Percentiles rank a stretch among this genome's conserved stretches.
phyloP scores from a whole-genome alignment of 495 filamentous ascomycete genomes.

The Tuber brumale region DNA sequence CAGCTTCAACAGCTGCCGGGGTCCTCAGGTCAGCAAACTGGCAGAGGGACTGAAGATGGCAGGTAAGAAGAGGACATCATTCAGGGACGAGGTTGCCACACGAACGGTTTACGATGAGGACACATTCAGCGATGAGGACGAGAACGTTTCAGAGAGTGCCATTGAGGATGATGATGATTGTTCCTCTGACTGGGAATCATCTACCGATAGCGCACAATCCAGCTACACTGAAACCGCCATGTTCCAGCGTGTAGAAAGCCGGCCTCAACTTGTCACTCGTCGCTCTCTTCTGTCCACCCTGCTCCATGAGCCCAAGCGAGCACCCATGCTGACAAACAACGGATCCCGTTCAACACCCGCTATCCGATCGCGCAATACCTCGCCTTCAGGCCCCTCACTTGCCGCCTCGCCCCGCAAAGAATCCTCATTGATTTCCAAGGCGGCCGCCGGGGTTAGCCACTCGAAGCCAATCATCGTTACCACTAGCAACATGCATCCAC shows the following conservation, averaged over 20 bases:
- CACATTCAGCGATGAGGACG: conserved; percentile 66
- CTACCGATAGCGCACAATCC: conserved; percentile 74
- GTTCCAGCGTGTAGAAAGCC: conserved; percentile 87
- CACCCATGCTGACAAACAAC: conserved; percentile 56
- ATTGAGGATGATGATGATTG: conserved; percentile 86
- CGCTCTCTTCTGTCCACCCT: conserved; percentile 84
- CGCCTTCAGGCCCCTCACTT: conserved; percentile 66
- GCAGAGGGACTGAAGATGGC: conserved; percentile 32
- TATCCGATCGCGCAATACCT: conserved; percentile 66
- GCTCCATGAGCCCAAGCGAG: conserved; percentile 69
- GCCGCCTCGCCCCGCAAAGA: conserved; percentile 59
- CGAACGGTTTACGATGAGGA: conserved; percentile 62
- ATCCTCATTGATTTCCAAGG: conserved; percentile 28
- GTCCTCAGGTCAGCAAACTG: conserved; percentile 20
- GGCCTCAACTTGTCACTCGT: conserved; percentile 73
- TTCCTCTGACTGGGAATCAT: conserved; percentile 79
- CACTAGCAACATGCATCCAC: conserved; percentile 58
- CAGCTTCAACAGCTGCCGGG: conserved; percentile 14
- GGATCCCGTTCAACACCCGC: conserved; percentile 76
- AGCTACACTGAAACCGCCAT: conserved; percentile 54
- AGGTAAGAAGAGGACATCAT: conserved; percentile 66
- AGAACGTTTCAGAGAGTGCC: conserved; percentile 67
- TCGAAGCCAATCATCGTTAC: conserved; percentile 84
- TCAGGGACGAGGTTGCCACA: conserved; percentile 67
- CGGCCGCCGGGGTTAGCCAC: conserved; percentile 56